A percentile compares a stretch with the other conserved stretches of the same genome.
Evolutionary conservation across 257 asterid genomes (phyloP).

Genomic region (Ilex asprella): DNA sequence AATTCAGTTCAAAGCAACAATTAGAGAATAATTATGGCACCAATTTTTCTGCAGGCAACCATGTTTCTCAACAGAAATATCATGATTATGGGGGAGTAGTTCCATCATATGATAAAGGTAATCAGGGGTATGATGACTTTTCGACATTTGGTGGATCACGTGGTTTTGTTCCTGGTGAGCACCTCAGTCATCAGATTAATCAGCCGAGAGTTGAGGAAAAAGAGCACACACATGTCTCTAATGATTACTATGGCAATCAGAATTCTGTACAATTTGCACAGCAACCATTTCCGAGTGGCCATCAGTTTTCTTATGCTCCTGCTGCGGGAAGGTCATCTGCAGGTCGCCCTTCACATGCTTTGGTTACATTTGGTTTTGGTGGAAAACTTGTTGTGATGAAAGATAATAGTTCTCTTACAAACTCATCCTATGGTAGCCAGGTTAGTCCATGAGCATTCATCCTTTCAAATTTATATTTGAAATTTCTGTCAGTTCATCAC

Average conservation of each 20-base stretch:
- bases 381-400: slow-evolving; percentile 87
- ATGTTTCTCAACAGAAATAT: slow-evolving; percentile 31
- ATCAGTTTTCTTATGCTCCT: slow-evolving; percentile 48
- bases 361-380: slow-evolving; percentile 92
- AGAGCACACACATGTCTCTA: slow-evolving; percentile 36
- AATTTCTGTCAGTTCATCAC: slow-evolving; percentile 3
- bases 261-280: slow-evolving; percentile 42
- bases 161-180: slow-evolving; percentile 32
- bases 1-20: slow-evolving; percentile 33
- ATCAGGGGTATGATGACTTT: slow-evolving; percentile 31
- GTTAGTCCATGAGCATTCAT: slow-evolving; percentile 30
- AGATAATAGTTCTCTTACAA: slow-evolving; percentile 38
- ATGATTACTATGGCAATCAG: slow-evolving; percentile 39
- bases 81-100: slow-evolving; percentile 30
- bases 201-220: slow-evolving; percentile 45
- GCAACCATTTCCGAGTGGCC: slow-evolving; percentile 42
- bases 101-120: slow-evolving; percentile 33
- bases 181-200: slow-evolving; percentile 36
- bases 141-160: slow-evolving; percentile 32
- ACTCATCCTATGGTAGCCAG: slow-evolving; percentile 61
- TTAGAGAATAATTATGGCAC: slow-evolving; percentile 31
- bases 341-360: slow-evolving; percentile 94
- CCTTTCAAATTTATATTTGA: slow-evolving; percentile 6
- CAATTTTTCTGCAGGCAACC: slow-evolving; percentile 25
- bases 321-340: slow-evolving; percentile 72